Percentiles rank a stretch among this genome's conserved stretches.
These are phyloP conservation scores for Beauveria sp. DNA, from an alignment of 2,329 filamentous ascomycete genomes.

Conservation along the genomic window DNA sequence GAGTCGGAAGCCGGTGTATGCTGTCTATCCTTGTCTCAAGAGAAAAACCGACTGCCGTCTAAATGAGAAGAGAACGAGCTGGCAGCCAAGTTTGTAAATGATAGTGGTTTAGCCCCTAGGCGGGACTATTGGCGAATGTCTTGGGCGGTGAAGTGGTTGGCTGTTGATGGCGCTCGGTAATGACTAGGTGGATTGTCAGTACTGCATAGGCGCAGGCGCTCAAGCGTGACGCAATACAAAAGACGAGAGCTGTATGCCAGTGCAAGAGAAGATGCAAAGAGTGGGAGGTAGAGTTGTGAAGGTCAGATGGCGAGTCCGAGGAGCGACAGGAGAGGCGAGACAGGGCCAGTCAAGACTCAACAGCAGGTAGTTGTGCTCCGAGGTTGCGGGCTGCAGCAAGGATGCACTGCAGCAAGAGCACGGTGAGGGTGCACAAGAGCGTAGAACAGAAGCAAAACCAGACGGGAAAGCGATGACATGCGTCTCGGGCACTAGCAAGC, in stretches of 20 bases:
- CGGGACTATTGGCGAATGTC: slow-evolving; percentile 5
- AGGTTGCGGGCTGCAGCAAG: neutral
- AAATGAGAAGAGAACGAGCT: neutral
- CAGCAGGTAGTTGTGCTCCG: neutral
- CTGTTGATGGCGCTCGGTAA: slow-evolving; percentile 1
- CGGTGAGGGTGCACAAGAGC: neutral
- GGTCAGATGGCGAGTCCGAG: neutral
- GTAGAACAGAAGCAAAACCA: slow-evolving; percentile 2
- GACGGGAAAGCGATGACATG: neutral
- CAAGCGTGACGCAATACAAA: neutral
- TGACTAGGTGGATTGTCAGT: neutral
- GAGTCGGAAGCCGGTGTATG: neutral
- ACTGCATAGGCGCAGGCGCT: neutral
- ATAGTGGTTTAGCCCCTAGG: slow-evolving; percentile 1
- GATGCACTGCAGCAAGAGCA: neutral
- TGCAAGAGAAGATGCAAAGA: neutral
- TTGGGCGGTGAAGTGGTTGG: slow-evolving; percentile 7
- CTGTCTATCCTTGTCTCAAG: neutral
- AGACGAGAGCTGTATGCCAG: neutral
- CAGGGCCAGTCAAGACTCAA: neutral
- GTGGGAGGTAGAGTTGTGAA: neutral
- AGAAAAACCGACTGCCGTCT: neutral
- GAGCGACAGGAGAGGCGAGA: neutral
- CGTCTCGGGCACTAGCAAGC: slow-evolving; percentile 5
- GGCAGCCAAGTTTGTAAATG: neutral